phyloP scores from a whole-genome alignment of 257 asterid genomes.

The Ligustrum vulgare region DNA sequence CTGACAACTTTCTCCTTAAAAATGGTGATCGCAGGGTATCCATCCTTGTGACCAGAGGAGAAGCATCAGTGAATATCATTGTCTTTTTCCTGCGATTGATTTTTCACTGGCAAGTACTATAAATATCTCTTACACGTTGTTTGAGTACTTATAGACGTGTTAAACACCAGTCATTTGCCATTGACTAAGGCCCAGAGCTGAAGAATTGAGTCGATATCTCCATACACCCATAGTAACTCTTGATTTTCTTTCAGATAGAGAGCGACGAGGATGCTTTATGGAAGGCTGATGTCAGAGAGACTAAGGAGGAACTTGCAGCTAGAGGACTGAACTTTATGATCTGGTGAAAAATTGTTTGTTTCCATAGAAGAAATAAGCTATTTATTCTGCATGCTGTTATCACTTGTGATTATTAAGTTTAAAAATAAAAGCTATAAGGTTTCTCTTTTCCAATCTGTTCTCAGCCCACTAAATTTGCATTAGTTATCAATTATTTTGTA shows the following conservation, averaged over 20 bases:
- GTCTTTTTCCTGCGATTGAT: slow-evolving; percentile 83
- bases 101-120: slow-evolving; percentile 64
- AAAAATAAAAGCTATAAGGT: not conserved
- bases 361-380: not conserved
- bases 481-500: not conserved
- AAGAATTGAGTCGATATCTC: slow-evolving; percentile 15
- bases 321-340: slow-evolving; percentile 76
- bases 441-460: not conserved
- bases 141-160: slow-evolving; percentile 16
- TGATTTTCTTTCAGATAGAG: slow-evolving; percentile 60
- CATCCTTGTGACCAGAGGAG: slow-evolving; percentile 96
- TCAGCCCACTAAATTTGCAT: not conserved
- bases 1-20: slow-evolving; percentile 12
- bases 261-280: slow-evolving; percentile 78
- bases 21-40: slow-evolving; percentile 65
- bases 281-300: slow-evolving; percentile 85
- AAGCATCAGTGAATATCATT: slow-evolving; percentile 72
- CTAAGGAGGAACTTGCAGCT: slow-evolving; percentile 69
- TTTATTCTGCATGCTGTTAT: not conserved
- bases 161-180: slow-evolving; percentile 2
- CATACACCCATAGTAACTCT: slow-evolving; percentile 9
- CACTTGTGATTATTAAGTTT: not conserved
- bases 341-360: slow-evolving; percentile 46
- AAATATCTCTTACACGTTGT: slow-evolving; percentile 2
- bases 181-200: not conserved